Conservation (phyloP, 164 flowering plant genomes). For the Kingdonia uniflora region DNA sequence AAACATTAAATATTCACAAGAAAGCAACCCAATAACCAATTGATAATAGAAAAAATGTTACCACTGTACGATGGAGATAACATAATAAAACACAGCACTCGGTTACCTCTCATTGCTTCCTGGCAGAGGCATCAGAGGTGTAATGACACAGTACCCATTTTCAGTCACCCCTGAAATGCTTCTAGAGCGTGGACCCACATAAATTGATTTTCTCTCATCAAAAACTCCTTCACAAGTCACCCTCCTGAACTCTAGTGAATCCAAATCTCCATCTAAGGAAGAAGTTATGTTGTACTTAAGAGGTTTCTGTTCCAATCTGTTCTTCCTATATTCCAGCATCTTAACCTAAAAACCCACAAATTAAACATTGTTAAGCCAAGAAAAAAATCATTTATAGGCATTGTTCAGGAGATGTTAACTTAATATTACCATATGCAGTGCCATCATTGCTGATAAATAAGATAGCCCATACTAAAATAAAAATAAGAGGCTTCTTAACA, state of each 20-base stretch:
- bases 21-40: too few species aligned
- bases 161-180: conserved; percentile 94
- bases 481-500: too few species aligned
- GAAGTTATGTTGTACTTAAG: conserved; percentile 22
- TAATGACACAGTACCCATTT: conserved; percentile 84
- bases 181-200: conserved; percentile 88
- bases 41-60: too few species aligned
- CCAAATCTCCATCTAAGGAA: conserved; percentile 22
- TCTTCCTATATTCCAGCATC: conserved; percentile 47
- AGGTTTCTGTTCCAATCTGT: conserved; percentile 45
- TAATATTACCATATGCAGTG: too few species aligned
- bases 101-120: conserved; percentile 50
- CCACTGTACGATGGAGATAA: too few species aligned
- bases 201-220: conserved; percentile 72
- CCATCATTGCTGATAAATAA: too few species aligned
- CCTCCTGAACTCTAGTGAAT: conserved; percentile 66
- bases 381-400: too few species aligned
- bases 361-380: too few species aligned
- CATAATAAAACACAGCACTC: background rate
- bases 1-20: too few species aligned
- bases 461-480: too few species aligned
- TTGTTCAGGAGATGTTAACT: too few species aligned
- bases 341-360: conserved; percentile 37
- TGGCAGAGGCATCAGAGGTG: conserved; percentile 62
- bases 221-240: conserved; percentile 62